A percentile compares a stretch with the other conserved stretches of the same genome.
Evolutionary conservation across 2,329 filamentous ascomycete species (phyloP).

Genomic region (Polychaeton citri): DNA sequence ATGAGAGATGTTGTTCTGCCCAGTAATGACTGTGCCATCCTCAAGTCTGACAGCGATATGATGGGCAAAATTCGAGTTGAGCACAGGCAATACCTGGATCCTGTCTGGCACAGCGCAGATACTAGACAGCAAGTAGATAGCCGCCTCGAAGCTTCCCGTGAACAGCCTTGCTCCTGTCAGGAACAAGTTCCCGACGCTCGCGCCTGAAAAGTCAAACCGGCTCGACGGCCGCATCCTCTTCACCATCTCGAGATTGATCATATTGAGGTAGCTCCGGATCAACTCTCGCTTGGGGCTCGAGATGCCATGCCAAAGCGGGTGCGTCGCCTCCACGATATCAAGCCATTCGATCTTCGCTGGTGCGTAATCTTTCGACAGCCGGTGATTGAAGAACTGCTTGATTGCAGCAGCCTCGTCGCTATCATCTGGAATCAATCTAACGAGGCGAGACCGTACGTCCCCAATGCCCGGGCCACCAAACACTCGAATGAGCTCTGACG

Average conservation of each 20-base stretch:
- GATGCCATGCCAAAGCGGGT: conserved; percentile 54
- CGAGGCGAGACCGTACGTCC: conserved; percentile 59
- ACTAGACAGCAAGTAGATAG: conserved; percentile 77
- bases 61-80: conserved; percentile 90
- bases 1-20: conserved; percentile 87
- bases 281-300: conserved; percentile 38
- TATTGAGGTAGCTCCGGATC: conserved; percentile 36
- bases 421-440: conserved; percentile 69
- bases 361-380: conserved; percentile 50
- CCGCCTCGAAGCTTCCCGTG: conserved; percentile 81
- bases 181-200: conserved; percentile 39
- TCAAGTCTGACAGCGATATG: conserved; percentile 77
- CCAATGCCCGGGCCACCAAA: conserved; percentile 88
- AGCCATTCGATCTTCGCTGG: conserved; percentile 70
- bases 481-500: conserved; percentile 83
- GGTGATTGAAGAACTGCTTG: conserved; percentile 75
- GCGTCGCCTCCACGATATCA: conserved; percentile 72
- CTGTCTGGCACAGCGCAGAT: conserved; percentile 72
- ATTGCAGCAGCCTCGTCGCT: conserved; percentile 56
- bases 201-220: conserved; percentile 36
- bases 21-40: conserved; percentile 67
- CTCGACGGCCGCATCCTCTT: conserved; percentile 33
- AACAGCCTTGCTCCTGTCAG: conserved; percentile 61
- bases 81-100: conserved; percentile 70
- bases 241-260: conserved; percentile 37